Percentiles rank a stretch among this genome's conserved stretches.
Evolutionary conservation across 116 monocot species (phyloP).

Genomic region (Zostera marina): DNA sequence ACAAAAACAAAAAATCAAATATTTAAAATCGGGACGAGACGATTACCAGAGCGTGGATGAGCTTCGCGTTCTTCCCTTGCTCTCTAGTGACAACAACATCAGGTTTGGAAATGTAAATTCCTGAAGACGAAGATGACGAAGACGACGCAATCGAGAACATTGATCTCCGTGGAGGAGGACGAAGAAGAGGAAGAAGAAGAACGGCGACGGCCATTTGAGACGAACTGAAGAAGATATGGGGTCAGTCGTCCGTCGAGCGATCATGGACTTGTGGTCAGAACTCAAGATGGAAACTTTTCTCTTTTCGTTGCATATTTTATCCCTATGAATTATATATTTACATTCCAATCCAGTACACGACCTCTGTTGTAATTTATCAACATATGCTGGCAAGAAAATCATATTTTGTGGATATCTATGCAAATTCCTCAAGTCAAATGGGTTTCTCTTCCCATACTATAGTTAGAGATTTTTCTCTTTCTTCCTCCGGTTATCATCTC

Average conservation of each 20-base stretch:
- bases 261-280: neutral
- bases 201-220: neutral
- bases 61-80: slow-evolving; percentile 74
- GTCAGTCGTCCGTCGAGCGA: neutral
- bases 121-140: neutral
- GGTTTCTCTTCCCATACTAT: too few species aligned
- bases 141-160: neutral
- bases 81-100: slow-evolving; percentile 82
- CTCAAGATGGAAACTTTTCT: too few species aligned
- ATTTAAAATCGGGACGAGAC: neutral
- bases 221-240: neutral
- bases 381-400: too few species aligned
- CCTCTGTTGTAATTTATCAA: too few species aligned
- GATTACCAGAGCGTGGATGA: slow-evolving; percentile 54
- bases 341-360: too few species aligned
- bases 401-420: too few species aligned
- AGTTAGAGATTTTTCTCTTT: too few species aligned
- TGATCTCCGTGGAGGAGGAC: slow-evolving; percentile 1
- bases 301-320: too few species aligned
- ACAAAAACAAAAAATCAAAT: neutral
- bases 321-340: too few species aligned
- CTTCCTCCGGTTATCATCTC: too few species aligned
- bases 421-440: too few species aligned
- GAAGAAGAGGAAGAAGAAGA: slow-evolving; percentile 1
- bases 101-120: slow-evolving; percentile 16